Base-by-base conservation (phyloP, 1,284 basidiomycete species). In the Volvariella surrecta region DNA sequence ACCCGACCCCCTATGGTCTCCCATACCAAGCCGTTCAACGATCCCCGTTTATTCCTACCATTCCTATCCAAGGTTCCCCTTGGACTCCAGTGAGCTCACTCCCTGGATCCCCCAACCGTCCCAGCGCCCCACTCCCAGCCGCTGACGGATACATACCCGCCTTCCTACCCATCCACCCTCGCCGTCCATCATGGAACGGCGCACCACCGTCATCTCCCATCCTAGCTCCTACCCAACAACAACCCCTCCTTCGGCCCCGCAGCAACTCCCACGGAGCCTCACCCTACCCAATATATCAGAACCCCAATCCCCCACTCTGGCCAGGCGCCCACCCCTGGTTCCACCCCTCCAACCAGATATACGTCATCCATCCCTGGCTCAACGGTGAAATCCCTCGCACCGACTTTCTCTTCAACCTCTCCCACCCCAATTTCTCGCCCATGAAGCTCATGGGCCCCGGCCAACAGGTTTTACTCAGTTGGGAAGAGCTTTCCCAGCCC, bases 341-440 rank as follows among this genome's bases (percentile, higher is more conserved):
- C 38, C 22, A 51, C 37, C 37, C 45, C 11, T 39, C 37, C 15
- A 46, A 37, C 31, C 39, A 41, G 32, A 34, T 37, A 16, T 38
- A 39, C 13, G 44, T 55, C 50, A 50, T 78, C 22, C 71, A 79
- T 50, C 78, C 78, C 1, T 70, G 74, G 47, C 59, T 85, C 4
- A 74, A 78, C 50, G 81, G 73, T n/a, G 73, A 76, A 42, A 50
- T 53, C 3, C 64, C 66, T 16, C 65, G 64, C 2, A 52, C 50
- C 1, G 68, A 70, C 37, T 67, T 83, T 45, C 51, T 67, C 45
- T 74, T 83, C 56, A 75, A 85, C 52, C 62, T 85, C 19, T 66
- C 75, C 15, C 50, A 58, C 8, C 61, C 70, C 13, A 49, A 58
- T 1, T 77, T 77, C 50, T 40, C 59, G 1, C 76, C 79, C 2